These are phyloP conservation scores for Penicillium steckii DNA, from an alignment of 495 filamentous ascomycete genomes.

Conservation along the genomic window DNA sequence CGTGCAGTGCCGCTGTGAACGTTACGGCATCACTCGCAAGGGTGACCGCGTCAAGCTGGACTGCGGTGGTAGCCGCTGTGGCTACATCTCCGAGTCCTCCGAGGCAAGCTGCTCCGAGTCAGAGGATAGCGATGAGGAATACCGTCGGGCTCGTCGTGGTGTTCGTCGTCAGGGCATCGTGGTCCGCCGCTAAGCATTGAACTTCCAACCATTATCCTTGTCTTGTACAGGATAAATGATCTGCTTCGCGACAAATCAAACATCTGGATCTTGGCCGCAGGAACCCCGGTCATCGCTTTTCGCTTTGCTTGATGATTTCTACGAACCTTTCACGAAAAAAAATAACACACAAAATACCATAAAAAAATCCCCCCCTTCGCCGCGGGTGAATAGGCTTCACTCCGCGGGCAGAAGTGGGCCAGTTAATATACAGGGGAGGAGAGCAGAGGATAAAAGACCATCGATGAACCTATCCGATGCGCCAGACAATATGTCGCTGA, in stretches of 20 bases:
- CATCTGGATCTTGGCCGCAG: constrained; percentile 16
- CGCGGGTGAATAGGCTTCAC: constrained; percentile 25
- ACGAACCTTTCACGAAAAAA: constrained; percentile 5
- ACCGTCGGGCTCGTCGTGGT: constrained; percentile 39
- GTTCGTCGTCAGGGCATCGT: constrained; percentile 77
- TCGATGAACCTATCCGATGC: constrained; percentile 16
- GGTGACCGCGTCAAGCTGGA: constrained; percentile 92
- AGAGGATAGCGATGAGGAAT: constrained; percentile 61
- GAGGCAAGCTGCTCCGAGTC: constrained; percentile 51
- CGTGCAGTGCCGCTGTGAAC: constrained; percentile 79
- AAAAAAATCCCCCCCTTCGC: constrained; percentile 26
- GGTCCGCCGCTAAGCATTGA: constrained; percentile 54
- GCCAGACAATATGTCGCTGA: constrained; percentile 14
- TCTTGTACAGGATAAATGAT: not conserved
- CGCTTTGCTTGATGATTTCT: constrained; percentile 14
- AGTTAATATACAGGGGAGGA: constrained; percentile 11
- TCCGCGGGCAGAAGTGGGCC: constrained; percentile 21
- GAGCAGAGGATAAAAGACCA: constrained; percentile 16
- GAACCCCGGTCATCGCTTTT: constrained; percentile 17
- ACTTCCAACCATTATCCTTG: not conserved
- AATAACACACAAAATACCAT: constrained; percentile 5
- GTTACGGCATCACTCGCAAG: constrained; percentile 92
- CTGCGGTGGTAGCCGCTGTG: constrained; percentile 84
- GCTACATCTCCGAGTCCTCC: constrained; percentile 64
- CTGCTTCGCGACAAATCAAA: constrained; percentile 4